Conservation (phyloP, 2,329 filamentous ascomycete species). For the Aspergillus nomiae region DNA sequence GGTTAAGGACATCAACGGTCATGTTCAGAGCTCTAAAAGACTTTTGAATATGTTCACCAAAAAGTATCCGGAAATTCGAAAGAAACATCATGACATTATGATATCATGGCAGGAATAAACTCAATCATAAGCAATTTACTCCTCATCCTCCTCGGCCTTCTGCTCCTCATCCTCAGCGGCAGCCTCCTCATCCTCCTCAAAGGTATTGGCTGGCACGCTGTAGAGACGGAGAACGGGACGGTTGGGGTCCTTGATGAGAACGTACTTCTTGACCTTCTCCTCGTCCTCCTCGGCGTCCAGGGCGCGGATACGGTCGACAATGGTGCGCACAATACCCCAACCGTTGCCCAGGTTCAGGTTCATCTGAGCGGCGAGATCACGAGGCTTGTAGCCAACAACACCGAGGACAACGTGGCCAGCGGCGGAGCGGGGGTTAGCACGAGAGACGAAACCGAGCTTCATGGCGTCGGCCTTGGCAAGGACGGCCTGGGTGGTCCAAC, state of each 20-base stretch:
- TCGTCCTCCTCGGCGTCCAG: constrained; percentile 45
- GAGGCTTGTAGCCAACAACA: constrained; percentile 95
- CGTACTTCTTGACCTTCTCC: constrained; percentile 49
- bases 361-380: constrained; percentile 97
- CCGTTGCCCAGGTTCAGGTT: constrained; percentile 95
- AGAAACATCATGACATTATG: constrained; percentile 20
- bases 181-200: constrained; percentile 82
- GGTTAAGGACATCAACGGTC: neutral
- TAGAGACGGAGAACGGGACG: constrained; percentile 93
- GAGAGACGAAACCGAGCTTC: constrained; percentile 98
- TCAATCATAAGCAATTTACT: constrained; percentile 22
- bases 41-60: constrained; percentile 10
- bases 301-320: constrained; percentile 74
- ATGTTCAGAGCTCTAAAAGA: constrained; percentile 6
- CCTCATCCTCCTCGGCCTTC: constrained; percentile 57
- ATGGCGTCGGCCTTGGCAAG: constrained; percentile 96
- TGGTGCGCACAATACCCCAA: constrained; percentile 98
- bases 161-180: constrained; percentile 55
- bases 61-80: neutral
- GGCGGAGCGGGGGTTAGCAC: constrained; percentile 86
- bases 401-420: constrained; percentile 94
- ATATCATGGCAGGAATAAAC: constrained; percentile 20
- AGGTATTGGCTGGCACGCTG: constrained; percentile 81
- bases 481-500: constrained; percentile 97
- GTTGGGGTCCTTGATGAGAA: constrained; percentile 84